Evolutionary conservation across 805 yeast genomes (phyloP).

Genomic region (Yamadazyma olivae): DNA sequence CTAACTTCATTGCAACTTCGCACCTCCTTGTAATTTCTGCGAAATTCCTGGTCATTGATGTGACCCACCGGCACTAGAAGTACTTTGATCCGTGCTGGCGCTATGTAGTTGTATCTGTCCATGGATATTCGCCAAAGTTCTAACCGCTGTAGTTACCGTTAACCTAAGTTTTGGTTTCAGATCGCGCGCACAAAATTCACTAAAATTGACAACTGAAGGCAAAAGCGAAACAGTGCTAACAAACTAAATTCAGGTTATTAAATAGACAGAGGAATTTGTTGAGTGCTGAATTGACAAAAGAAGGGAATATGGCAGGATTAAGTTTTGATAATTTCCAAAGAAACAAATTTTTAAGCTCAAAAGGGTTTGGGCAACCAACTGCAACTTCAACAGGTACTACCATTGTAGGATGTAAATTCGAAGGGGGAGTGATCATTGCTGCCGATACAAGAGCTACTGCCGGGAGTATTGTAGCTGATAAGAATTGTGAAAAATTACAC

Average conservation of each 20-base stretch:
- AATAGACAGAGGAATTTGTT: too few species aligned
- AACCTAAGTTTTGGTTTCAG: too few species aligned
- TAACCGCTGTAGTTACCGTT: too few species aligned
- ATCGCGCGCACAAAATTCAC: too few species aligned
- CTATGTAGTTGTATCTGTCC: constrained; percentile 48
- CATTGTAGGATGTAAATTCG: constrained; percentile 91
- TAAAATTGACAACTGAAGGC: too few species aligned
- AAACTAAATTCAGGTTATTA: too few species aligned
- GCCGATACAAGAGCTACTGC: constrained; percentile 99
- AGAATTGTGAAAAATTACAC: constrained; percentile 95
- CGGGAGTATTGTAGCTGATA: constrained; percentile 95
- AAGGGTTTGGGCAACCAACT: constrained; percentile 75
- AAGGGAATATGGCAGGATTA: constrained; percentile 80
- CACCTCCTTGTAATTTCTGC: constrained; percentile 41
- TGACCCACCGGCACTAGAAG: constrained; percentile 66
- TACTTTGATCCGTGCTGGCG: constrained; percentile 65
- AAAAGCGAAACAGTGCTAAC: too few species aligned
- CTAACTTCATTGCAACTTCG: constrained; percentile 58
- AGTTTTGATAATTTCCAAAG: constrained; percentile 93
- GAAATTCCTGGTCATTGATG: constrained; percentile 41
- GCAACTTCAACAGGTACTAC: constrained; percentile 99
- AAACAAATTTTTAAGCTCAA: constrained; percentile 67
- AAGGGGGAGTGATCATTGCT: constrained; percentile 95
- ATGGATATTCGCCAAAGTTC: too few species aligned
- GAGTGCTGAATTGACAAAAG: too few species aligned